A percentile compares a stretch with the other conserved stretches of the same genome.
These are phyloP conservation scores for Penicillium maclennaniae DNA, from an alignment of 495 filamentous ascomycete species.

Conservation along the genomic window DNA sequence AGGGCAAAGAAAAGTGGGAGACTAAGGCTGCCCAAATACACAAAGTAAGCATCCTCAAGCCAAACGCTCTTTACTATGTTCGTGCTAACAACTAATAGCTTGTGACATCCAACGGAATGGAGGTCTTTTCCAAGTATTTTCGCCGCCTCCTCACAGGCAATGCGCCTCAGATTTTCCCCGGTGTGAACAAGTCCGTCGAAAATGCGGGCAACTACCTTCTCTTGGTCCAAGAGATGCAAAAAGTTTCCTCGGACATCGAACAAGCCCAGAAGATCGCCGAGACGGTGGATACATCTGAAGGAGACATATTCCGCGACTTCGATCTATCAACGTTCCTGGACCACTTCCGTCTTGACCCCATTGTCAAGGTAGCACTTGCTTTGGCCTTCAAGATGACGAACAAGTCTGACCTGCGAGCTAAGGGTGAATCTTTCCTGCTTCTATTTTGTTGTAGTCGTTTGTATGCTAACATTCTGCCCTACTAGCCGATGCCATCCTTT, in stretches of 20 bases:
- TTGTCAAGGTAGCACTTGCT: conserved; percentile 84
- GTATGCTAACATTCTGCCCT: conserved; percentile 26
- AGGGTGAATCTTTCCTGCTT: conserved; percentile 58
- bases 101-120: conserved; percentile 94
- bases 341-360: conserved; percentile 84
- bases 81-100: conserved; percentile 51
- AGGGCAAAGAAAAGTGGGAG: conserved; percentile 89
- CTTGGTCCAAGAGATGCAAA: conserved; percentile 78
- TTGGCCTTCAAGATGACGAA: conserved; percentile 78
- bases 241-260: conserved; percentile 71
- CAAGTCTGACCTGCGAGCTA: conserved; percentile 76
- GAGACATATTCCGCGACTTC: conserved; percentile 90
- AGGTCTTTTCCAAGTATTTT: conserved; percentile 90
- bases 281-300: conserved; percentile 79
- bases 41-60: conserved; percentile 59
- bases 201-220: conserved; percentile 77
- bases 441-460: neutral
- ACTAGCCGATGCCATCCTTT: conserved; percentile 77
- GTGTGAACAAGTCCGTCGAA: conserved; percentile 62
- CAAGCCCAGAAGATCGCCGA: conserved; percentile 90
- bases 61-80: neutral
- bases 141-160: conserved; percentile 80
- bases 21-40: conserved; percentile 83
- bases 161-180: conserved; percentile 80
- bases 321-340: conserved; percentile 89